phyloP scores from a whole-genome alignment of 306 rosid species.

The Calophaca sinica region DNA sequence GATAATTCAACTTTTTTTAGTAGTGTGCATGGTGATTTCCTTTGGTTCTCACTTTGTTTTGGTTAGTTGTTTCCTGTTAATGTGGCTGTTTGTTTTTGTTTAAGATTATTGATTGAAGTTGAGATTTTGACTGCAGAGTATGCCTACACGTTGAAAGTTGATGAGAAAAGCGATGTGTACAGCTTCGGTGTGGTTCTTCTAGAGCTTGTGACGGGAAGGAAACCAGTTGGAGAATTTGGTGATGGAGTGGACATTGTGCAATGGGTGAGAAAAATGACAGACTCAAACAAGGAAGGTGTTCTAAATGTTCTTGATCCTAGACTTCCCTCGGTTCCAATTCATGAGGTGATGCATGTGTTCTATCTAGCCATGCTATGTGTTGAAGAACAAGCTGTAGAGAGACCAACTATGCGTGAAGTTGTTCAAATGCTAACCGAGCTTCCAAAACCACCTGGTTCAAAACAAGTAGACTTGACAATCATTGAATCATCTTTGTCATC shows the following conservation, averaged over 20 bases:
- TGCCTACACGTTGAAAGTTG: constrained; percentile 88
- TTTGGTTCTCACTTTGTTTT: background rate
- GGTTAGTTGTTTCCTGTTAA: constrained; percentile 1
- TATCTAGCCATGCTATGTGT: constrained; percentile 89
- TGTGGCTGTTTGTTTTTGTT: constrained; percentile 2
- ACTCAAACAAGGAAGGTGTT: constrained; percentile 59
- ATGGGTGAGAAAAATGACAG: constrained; percentile 74
- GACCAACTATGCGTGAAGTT: constrained; percentile 94
- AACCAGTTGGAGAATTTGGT: constrained; percentile 88
- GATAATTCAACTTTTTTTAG: no score
- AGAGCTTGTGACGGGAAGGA: constrained; percentile 81
- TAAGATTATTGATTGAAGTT: constrained; percentile 23
- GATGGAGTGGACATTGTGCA: constrained; percentile 94
- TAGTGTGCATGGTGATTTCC: background rate
- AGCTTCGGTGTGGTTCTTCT: constrained; percentile 85
- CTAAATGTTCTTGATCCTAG: constrained; percentile 58
- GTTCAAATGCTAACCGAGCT: constrained; percentile 83
- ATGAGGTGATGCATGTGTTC: constrained; percentile 72
- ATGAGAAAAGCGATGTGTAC: constrained; percentile 90
- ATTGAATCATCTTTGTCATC: constrained; percentile 60
- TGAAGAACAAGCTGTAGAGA: constrained; percentile 70
- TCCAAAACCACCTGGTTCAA: constrained; percentile 71
- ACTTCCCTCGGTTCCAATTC: constrained; percentile 60
- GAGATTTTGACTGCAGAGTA: constrained; percentile 66
- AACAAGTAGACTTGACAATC: constrained; percentile 55